Percentiles rank a stretch among this genome's conserved stretches.
phyloP scores from a whole-genome alignment of 208 protist species.

The Blechomonas ayalai region DNA sequence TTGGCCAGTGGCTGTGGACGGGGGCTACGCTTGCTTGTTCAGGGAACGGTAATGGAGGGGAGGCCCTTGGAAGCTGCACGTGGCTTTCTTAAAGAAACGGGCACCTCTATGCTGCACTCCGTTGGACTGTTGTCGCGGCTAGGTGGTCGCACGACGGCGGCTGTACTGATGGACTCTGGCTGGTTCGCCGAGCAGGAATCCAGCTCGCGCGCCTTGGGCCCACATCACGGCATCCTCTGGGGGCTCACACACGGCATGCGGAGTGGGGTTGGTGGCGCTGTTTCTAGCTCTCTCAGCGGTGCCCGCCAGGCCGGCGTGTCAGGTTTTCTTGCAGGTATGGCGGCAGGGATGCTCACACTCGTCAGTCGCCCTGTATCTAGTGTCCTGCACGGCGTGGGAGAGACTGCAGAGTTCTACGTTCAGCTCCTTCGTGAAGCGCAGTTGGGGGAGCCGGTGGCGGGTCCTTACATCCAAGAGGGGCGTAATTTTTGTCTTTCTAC shows the following conservation, averaged over 20 bases:
- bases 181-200: too few species aligned
- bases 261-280: constrained; percentile 29
- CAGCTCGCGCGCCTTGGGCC: too few species aligned
- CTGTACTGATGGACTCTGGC: constrained; percentile 7
- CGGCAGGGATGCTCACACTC: constrained; percentile 45
- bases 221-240: constrained; percentile 16
- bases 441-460: constrained; percentile 1
- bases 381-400: constrained; percentile 46
- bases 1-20: constrained; percentile 43
- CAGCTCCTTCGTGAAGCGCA: constrained; percentile 11
- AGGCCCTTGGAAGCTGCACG: constrained; percentile 35
- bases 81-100: constrained; percentile 37
- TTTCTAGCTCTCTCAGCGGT: constrained; percentile 30
- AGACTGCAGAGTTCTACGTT: constrained; percentile 53
- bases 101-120: constrained; percentile 65
- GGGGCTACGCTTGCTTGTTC: constrained; percentile 49
- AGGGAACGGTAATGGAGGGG: constrained; percentile 14
- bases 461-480: constrained; percentile 5
- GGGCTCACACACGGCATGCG: constrained; percentile 28
- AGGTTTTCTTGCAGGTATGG: constrained; percentile 49
- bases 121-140: constrained; percentile 48
- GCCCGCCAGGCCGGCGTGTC: constrained; percentile 28
- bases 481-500: constrained; percentile 21
- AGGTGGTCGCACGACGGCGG: constrained; percentile 39
- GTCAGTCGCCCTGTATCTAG: constrained; percentile 47